Evolutionary conservation across 805 yeast genomes (phyloP), one percentile per base, ranked within the genome.

Genomic region (Suhomyces sp.): DNA sequence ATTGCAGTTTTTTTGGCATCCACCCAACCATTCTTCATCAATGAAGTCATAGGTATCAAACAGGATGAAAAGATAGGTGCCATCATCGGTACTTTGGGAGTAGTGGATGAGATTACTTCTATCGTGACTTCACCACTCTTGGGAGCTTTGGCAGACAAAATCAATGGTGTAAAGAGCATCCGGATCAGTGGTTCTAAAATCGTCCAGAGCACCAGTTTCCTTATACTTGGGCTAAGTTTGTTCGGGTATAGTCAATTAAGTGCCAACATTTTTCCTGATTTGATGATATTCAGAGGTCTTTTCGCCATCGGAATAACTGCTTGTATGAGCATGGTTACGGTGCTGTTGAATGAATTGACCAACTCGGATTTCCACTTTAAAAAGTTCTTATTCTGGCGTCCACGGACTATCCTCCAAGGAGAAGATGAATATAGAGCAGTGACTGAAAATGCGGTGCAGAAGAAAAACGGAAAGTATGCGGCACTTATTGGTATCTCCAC

Each of bases 271-370:
- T 70, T 69, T 23, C 82, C 84, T 3, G 69, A 40, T 18, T 59
- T 79, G 46, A 57, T 76, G 24, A 19, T 79, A 5, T 60, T 72
- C 46, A 64, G 91, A 40, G 47, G 72, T 27, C 25, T 80, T 2
- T 83, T 83, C 53, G 78, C 88, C 3, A 39, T 73, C 8, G 90
- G 88, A 3, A 79, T 80, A 7, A 60, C 74, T 3, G 62, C 66
- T 2, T 63, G 72, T 15, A 76, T 74, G 54, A 68, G 80, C 17
- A 76, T 77, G 78, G 63, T 78, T 22, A 74, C 83, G 2, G 84
- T 81, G 5, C 58, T 76, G 64, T 63, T 79, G 28, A 74, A 79
- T 27, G 83, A 79, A 51, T 53, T 76, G 25, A 57, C 70, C n/a
- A 56, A 68, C 38, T 70, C 77, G 2, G 72, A 70, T 40, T 70